Conservation (phyloP, 108 stramenopile genomes). For the Fragilariopsis cylindrus region DNA sequence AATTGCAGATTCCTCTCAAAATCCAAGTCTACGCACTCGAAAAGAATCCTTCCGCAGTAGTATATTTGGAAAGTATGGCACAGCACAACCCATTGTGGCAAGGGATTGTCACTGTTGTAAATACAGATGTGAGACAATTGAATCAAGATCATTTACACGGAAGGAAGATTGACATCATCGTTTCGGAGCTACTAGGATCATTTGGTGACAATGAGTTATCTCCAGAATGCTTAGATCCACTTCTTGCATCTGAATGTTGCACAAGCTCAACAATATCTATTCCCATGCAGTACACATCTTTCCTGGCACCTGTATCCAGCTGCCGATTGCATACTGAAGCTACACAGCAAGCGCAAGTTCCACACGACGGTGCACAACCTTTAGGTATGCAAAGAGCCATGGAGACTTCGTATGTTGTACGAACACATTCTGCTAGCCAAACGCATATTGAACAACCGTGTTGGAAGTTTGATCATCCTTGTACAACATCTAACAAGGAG, state of each 20-base stretch:
- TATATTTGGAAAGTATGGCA: conserved; percentile 88
- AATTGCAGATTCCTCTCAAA: conserved; percentile 40
- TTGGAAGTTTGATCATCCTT: conserved; percentile 91
- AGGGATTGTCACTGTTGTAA: conserved; percentile 78
- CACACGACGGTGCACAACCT: conserved; percentile 49
- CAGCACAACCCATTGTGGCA: conserved; percentile 66
- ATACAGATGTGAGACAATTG: conserved; percentile 90
- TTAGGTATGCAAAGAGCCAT: conserved; percentile 73
- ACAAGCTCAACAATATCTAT: conserved; percentile 70
- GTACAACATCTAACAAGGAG: conserved; percentile 31
- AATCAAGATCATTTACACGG: conserved; percentile 35
- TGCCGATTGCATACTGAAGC: conserved; percentile 87
- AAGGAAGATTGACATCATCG: conserved; percentile 85
- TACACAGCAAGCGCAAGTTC: conserved; percentile 56
- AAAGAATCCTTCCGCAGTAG: conserved; percentile 96
- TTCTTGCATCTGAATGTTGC: conserved; percentile 74
- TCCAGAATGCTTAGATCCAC: conserved; percentile 97
- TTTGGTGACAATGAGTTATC: conserved; percentile 99
- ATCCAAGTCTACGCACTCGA: conserved; percentile 83
- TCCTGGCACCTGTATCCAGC: conserved; percentile 90
- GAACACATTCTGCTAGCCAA: conserved; percentile 90
- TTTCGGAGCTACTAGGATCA: conserved; percentile 94
- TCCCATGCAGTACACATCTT: conserved; percentile 88
- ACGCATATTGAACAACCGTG: conserved; percentile 77
- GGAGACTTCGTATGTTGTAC: conserved; percentile 97